Base-by-base conservation (phyloP, 768 basidiomycete species). In the Russula olivacea region DNA sequence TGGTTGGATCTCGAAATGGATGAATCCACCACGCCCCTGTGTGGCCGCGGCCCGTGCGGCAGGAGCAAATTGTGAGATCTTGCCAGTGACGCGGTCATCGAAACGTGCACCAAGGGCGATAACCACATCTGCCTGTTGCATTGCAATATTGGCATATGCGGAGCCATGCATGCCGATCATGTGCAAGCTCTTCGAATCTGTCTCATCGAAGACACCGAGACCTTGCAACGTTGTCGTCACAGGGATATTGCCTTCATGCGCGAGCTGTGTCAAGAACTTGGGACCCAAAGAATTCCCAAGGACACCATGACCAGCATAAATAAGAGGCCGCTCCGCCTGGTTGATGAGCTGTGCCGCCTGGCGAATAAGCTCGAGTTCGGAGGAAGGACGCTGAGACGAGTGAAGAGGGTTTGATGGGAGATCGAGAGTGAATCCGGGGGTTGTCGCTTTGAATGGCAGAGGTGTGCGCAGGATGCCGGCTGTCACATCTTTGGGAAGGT, bases 141-240 rank as follows among this genome's bases (percentile, higher is more conserved):
- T 98, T 4, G 96, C 96, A 48, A 97, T 77, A 77, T 99, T 99
- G 69, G 97, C 97, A 70, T 98, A 98, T 5, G 95, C 93, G 32
- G 86, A 86, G 5, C 97, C 97, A 78, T 98, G 97, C 97, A 98
- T 98, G 61, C 96, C 96, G 59, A 99, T 84, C 96, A 98, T 98
- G 74, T 98, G 94, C 71, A 99, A 76, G 67, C 88, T 88, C 74
- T 81, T 85, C 40, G 87, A 84, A 74, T 93, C 83, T 57, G 81
- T 83, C 80, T 99, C 97, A 76, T 98, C 94, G 71, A 91, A 99
- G 2, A 90, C 88, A 65, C 97, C 97, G 50, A 99, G 86, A 60
- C 96, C 97, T 71, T 96, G 95, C 12, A 99, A 77, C 47, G 96
- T 98, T 21, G 97, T 98, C 64, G 93, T 96, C 50, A 98, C 95